Evolutionary conservation across 1,284 basidiomycete species (phyloP), one percentile per base, ranked within the genome.

Genomic region (Coniferiporia weirii): DNA sequence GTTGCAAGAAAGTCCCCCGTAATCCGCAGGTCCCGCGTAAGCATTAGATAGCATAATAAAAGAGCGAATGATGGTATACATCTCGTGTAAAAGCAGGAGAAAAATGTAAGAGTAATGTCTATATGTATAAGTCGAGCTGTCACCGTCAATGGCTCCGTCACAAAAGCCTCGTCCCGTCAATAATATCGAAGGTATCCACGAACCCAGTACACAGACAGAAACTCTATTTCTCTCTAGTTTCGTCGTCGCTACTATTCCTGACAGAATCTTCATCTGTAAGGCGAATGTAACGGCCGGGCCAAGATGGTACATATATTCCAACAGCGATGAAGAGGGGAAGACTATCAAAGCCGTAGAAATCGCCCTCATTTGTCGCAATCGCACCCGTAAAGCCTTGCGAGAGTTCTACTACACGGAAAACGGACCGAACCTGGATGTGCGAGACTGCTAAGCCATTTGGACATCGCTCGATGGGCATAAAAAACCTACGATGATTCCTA

Each of bases 311-410:
- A 63, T 83, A 85, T 8, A 79, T 69, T 1, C 71, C 69, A 59
- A 85, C 79, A 45, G 87, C 84, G 52, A 89, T 68, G 60, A 84
- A 78, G 5, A 89, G 74, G 13, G 84, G 84, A 9, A 85, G 73
- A 1, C 85, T 85, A 68, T 90, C 87, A 36, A 89, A 74, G 1
- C 72, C 79, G 65, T 88, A 87, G 72, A 90, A 89, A 67, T 78
- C 82, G 1, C 70, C 67, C 68, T 87, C 84, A 19, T 80, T 80
- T 0, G 80, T 85, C 7, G 83, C 78, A 13, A 89, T 75, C 53
- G 75, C 75, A 3, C 87, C 87, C 32, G 71, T 68, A 70, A 79
- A 87, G 35, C 87, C 88, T 71, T 89, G 73, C 7, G 80, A 81
- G 19, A 87, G 75, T 65, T 90, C 87, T 36, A 83, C 76, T 1